Percentiles rank a stretch among this genome's conserved stretches.
Evolutionary conservation across 352 stramenopile genomes (phyloP).

Genomic region (Hyaloperonospora arabidopsidis): DNA sequence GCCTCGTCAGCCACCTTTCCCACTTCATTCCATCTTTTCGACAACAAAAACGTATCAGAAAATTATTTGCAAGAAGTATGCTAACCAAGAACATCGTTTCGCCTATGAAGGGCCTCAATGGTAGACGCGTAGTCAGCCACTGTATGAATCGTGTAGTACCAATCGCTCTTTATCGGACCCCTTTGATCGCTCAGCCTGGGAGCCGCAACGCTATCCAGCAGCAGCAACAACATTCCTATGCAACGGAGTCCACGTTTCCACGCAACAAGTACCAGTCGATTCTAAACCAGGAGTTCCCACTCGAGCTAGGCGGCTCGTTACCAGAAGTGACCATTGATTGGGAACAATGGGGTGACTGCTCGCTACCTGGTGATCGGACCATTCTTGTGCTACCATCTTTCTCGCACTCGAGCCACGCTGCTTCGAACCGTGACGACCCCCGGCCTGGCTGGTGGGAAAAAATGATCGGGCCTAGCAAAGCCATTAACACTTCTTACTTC

Average conservation of each 20-base stretch:
- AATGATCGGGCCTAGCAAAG: slow-evolving; percentile 79
- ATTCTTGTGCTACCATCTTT: slow-evolving; percentile 82
- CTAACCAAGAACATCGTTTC: no score
- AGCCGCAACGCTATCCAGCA: slow-evolving; percentile 10
- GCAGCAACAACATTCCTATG: slow-evolving; percentile 36
- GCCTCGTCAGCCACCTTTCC: no score
- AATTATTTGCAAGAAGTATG: no score
- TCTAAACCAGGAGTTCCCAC: slow-evolving; percentile 49
- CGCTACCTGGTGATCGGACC: slow-evolving; percentile 57
- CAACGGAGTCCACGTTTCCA: slow-evolving; percentile 32
- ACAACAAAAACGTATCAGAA: no score
- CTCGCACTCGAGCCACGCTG: slow-evolving; percentile 79
- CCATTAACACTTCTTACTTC: slow-evolving; percentile 86
- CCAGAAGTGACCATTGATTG: slow-evolving; percentile 61
- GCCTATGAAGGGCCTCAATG: neutral
- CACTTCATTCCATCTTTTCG: no score
- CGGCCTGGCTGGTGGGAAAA: slow-evolving; percentile 84
- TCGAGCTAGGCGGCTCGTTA: slow-evolving; percentile 47
- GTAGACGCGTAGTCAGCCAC: neutral
- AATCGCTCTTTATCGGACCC: slow-evolving; percentile 6
- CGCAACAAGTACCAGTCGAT: slow-evolving; percentile 74
- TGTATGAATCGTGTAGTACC: slow-evolving; percentile 9
- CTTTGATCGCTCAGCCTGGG: slow-evolving; percentile 5
- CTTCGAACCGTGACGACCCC: slow-evolving; percentile 72
- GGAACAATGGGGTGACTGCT: slow-evolving; percentile 78